A percentile compares a stretch with the other conserved stretches of the same genome.
These are phyloP conservation scores for Coemansia sp. DNA, from an alignment of 192 early-diverging fungal species.

Conservation along the genomic window DNA sequence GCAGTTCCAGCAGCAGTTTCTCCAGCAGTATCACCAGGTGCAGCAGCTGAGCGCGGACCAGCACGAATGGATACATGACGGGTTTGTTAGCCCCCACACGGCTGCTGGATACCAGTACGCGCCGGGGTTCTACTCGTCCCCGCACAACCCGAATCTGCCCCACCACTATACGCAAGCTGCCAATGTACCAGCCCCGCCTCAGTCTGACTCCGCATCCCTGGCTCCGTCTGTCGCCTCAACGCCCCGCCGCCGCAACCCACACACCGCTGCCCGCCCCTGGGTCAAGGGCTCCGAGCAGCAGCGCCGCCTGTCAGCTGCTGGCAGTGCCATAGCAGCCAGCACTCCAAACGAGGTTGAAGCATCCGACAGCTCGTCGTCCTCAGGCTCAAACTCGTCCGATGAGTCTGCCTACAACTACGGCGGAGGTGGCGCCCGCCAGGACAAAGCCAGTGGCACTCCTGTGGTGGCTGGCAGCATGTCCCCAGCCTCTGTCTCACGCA, in stretches of 20 bases:
- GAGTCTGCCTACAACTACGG: constrained; percentile 27
- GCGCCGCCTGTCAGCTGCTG: constrained; percentile 6
- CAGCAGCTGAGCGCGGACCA: constrained; percentile 22
- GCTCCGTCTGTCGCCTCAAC: not conserved
- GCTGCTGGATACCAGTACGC: constrained; percentile 23
- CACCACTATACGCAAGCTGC: constrained; percentile 15
- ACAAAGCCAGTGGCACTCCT: constrained; percentile 20
- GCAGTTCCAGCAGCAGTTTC: constrained; percentile 51
- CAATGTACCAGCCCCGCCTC: not conserved
- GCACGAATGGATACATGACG: constrained; percentile 43
- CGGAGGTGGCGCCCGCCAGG: constrained; percentile 12
- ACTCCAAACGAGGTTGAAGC: not conserved
- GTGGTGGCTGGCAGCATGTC: not conserved
- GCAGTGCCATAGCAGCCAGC: not conserved
- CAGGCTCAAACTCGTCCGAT: constrained; percentile 23
- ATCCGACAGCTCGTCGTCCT: constrained; percentile 18
- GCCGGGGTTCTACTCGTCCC: constrained; percentile 36
- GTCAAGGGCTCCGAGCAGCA: constrained; percentile 18
- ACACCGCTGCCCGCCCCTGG: constrained; percentile 33
- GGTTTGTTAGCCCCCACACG: constrained; percentile 25
- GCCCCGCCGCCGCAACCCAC: constrained; percentile 15
- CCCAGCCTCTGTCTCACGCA: constrained; percentile 11
- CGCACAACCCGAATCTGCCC: constrained; percentile 39
- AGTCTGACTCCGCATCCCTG: constrained; percentile 2
- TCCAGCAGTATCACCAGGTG: constrained; percentile 45